A percentile compares a stretch with the other conserved stretches of the same genome.
Evolutionary conservation across 1,139 yeast species (phyloP).

Genomic region (Diutina mesorugosa): DNA sequence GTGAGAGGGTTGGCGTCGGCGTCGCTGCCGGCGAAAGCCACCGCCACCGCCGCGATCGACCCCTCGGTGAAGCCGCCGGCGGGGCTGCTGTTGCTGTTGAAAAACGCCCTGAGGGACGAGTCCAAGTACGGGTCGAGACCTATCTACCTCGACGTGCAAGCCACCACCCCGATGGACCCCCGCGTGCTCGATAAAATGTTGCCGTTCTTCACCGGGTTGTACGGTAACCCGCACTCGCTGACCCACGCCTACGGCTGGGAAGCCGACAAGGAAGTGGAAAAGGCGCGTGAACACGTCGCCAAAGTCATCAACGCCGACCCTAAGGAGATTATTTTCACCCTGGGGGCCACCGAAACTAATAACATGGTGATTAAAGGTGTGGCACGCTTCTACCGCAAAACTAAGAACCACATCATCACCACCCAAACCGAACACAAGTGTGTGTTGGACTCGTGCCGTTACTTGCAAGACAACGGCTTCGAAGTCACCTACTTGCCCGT

Average conservation of each 20-base stretch:
- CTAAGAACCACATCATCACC: conserved; percentile 88
- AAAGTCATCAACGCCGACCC: conserved; percentile 84
- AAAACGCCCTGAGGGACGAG: conserved; percentile 33
- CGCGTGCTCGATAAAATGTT: conserved; percentile 92
- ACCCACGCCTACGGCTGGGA: conserved; percentile 99
- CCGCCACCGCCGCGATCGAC: background rate
- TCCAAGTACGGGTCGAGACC: conserved; percentile 60
- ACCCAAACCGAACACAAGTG: conserved; percentile 97
- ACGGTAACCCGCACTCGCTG: conserved; percentile 95
- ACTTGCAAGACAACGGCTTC: conserved; percentile 91
- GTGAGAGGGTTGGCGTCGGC: background rate
- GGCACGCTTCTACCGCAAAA: conserved; percentile 79
- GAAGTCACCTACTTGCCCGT: conserved; percentile 93
- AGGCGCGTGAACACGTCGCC: conserved; percentile 75
- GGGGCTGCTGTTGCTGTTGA: conserved; percentile 16
- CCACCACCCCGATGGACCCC: conserved; percentile 97
- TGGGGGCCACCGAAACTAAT: conserved; percentile 97
- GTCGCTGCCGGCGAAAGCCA: background rate
- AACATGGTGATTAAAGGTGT: conserved; percentile 94
- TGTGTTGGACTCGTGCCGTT: conserved; percentile 90
- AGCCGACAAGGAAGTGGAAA: conserved; percentile 83
- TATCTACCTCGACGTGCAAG: conserved; percentile 89
- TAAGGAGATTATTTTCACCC: conserved; percentile 90
- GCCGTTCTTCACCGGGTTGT: conserved; percentile 81
- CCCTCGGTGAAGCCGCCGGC: background rate